phyloP scores from a whole-genome alignment of 2,329 filamentous ascomycete genomes.

The Monosporascus sp. region DNA sequence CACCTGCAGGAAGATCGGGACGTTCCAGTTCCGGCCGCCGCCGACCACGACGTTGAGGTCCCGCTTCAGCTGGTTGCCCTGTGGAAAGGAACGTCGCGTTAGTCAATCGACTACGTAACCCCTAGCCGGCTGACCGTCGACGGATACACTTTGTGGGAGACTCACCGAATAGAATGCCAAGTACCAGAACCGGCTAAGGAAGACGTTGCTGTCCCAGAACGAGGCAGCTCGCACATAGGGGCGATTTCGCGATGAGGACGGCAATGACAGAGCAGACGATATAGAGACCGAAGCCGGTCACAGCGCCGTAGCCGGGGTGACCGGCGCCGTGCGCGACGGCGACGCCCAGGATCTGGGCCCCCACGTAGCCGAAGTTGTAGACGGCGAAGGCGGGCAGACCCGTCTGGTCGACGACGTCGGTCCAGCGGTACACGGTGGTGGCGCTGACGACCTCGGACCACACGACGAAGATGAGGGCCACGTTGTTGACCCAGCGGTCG shows the following conservation, averaged over 20 bases:
- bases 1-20: conserved; percentile 45
- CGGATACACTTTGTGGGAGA: neutral
- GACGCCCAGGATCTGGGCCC: conserved; percentile 47
- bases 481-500: conserved; percentile 52
- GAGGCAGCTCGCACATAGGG: conserved; percentile 33
- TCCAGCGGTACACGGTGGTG: conserved; percentile 49
- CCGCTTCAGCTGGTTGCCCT: conserved; percentile 51
- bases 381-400: conserved; percentile 37
- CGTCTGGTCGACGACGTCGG: conserved; percentile 39
- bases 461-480: conserved; percentile 49
- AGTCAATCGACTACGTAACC: neutral
- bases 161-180: conserved; percentile 53
- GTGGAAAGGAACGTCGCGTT: conserved; percentile 3
- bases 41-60: conserved; percentile 52
- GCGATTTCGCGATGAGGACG: conserved; percentile 35
- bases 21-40: conserved; percentile 49
- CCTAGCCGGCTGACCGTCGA: too few relatives aligned
- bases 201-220: conserved; percentile 35
- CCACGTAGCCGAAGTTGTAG: conserved; percentile 49
- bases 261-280: conserved; percentile 35
- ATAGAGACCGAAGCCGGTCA: conserved; percentile 48
- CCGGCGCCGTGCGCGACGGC: conserved; percentile 40
- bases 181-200: conserved; percentile 44
- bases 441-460: conserved; percentile 47
- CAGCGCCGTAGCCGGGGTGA: conserved; percentile 40